Conservation (phyloP, 768 basidiomycete genomes). For the Boletus subcaerulescens region DNA sequence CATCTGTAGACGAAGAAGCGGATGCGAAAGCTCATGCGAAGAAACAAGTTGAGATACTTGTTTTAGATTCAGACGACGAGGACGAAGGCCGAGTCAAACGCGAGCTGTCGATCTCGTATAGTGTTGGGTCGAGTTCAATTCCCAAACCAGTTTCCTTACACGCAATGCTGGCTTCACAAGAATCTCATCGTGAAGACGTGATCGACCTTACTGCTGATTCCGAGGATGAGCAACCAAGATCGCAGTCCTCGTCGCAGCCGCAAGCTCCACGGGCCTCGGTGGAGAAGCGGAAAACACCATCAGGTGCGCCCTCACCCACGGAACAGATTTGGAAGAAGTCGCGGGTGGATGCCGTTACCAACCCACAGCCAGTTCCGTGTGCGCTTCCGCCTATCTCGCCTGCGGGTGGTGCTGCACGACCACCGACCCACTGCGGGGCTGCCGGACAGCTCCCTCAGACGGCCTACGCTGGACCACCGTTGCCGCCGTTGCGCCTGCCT, state of each 20-base stretch:
- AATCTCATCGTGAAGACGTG: constrained; percentile 46
- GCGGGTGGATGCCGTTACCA: constrained; percentile 31
- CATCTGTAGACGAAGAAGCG: constrained; percentile 29
- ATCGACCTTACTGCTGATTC: constrained; percentile 85
- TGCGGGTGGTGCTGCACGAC: constrained; percentile 8
- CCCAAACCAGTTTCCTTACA: constrained; percentile 25
- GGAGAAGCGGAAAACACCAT: constrained; percentile 59
- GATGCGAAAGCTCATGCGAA: constrained; percentile 43
- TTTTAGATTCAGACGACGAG: constrained; percentile 74
- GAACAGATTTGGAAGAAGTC: constrained; percentile 78
- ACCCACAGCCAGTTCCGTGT: constrained; percentile 6
- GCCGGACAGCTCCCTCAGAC: constrained; percentile 15
- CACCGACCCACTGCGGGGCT: constrained; percentile 13
- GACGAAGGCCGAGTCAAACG: constrained; percentile 73
- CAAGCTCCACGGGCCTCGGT: constrained; percentile 29
- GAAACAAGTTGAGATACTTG: constrained; percentile 55
- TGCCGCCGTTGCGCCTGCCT: constrained; percentile 30
- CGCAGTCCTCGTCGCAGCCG: constrained; percentile 22
- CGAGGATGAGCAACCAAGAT: constrained; percentile 60
- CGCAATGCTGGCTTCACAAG: constrained; percentile 21
- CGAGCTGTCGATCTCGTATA: constrained; percentile 67
- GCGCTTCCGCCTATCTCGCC: constrained; percentile 29
- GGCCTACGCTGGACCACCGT: constrained; percentile 20
- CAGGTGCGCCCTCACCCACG: constrained; percentile 50
- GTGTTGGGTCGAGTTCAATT: constrained; percentile 39